These are phyloP conservation scores for Lyophyllum semitale DNA, from an alignment of 768 basidiomycete genomes.

Conservation along the genomic window DNA sequence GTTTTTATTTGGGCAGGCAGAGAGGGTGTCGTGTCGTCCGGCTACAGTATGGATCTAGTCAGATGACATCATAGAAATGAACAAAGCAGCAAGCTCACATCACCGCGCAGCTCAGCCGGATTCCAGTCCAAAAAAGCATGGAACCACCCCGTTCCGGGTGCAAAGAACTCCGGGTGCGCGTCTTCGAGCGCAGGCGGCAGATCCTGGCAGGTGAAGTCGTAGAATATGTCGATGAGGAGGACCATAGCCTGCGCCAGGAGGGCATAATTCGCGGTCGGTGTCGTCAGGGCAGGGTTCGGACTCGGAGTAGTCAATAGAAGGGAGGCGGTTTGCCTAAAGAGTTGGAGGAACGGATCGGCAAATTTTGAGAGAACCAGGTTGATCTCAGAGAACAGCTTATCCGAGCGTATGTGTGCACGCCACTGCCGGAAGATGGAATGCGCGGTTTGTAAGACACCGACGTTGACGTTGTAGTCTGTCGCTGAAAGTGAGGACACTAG, in stretches of 20 bases:
- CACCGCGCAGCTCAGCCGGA: constrained; percentile 62
- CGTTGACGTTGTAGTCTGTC: constrained; percentile 81
- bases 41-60: constrained; percentile 36
- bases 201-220: constrained; percentile 95
- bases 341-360: constrained; percentile 77
- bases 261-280: constrained; percentile 40
- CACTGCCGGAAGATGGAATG: constrained; percentile 96
- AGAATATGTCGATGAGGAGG: constrained; percentile 83
- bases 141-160: constrained; percentile 66
- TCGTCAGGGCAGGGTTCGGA: constrained; percentile 33
- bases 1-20: constrained; percentile 91
- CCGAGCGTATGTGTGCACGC: constrained; percentile 88
- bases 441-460: constrained; percentile 90
- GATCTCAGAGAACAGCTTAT: constrained; percentile 87
- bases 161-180: constrained; percentile 80
- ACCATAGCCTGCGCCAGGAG: constrained; percentile 74
- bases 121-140: constrained; percentile 84
- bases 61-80: constrained; percentile 8
- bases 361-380: constrained; percentile 88
- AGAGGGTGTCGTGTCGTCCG: constrained; percentile 81
- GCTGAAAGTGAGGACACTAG: constrained; percentile 81
- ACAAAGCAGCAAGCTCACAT: constrained; percentile 49
- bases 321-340: constrained; percentile 71
- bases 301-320: constrained; percentile 48
- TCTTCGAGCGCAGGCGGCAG: constrained; percentile 95